Evolutionary conservation across 768 basidiomycete species (phyloP), one percentile per base, ranked within the genome.

Genomic region (Termitomyces sp.): DNA sequence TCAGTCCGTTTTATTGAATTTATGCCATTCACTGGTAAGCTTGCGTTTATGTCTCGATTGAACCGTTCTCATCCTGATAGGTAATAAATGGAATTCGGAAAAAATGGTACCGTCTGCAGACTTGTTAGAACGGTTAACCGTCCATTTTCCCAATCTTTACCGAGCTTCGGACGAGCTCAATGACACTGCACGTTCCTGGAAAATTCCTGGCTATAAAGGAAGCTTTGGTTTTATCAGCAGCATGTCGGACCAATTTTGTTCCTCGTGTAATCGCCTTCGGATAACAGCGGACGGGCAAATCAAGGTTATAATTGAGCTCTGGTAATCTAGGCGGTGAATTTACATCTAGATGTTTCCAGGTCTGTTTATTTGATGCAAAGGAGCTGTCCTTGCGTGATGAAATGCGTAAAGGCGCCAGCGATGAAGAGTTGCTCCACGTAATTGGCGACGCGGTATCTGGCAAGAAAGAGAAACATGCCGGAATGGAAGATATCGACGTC

Each of bases 221-320:
- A 82, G 76, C 66, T 81, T 87, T 69, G 92, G 87, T n/a, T 92
- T 95, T 71, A 95, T 95, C 66, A 91, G 85, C 66, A 92, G 89
- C 75, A 93, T 93, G 92, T 94, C 91, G 17, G 92, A 95, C 70
- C 92, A 94, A 71, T 93, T 95, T 65, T 95, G 92, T 70, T 80
- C 83, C 1, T 85, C 86, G 1, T 95, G 92, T 73, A 93, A 92
- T 64, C 81, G 92, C 56, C 75, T 95, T 49, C 79, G 93, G 41
- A 76, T 95, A 45, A 94, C 90, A n/a, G 89, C 92, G 12, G 92
- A 95, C 63, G 92, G 94, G 6, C 84, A 94, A 66, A 90, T 95
- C 63, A 95, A 95, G 80, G 91, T 82, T 32, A 42, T 11, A 32
- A 23, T 54, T 27, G 25, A 21, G 47, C 31, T 43, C 29, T 44